Evolutionary conservation across 345 rosid genomes (phyloP).

Genomic region (Populus alba): DNA sequence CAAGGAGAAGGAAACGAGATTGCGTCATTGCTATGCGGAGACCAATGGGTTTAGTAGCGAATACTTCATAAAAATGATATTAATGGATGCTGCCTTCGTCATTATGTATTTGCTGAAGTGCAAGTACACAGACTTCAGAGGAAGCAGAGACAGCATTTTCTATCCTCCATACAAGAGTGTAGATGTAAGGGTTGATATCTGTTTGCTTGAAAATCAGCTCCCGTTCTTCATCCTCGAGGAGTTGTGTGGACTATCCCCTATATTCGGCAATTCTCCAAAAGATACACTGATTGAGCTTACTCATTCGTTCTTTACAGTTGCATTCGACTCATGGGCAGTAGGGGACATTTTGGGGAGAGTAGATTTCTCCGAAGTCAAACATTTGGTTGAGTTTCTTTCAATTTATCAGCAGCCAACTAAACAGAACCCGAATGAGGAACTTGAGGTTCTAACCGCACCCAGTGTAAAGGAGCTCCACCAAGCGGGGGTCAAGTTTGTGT

Average conservation of each 20-base stretch:
- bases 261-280: neutral
- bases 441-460: too few relatives aligned
- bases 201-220: too few relatives aligned
- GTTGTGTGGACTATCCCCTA: neutral
- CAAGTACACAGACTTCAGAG: too few relatives aligned
- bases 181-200: too few relatives aligned
- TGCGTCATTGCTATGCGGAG: neutral
- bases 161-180: too few relatives aligned
- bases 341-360: neutral
- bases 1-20: neutral
- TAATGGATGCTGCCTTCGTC: constrained; percentile 10
- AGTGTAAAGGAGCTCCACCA: neutral
- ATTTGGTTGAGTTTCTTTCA: neutral
- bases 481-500: neutral
- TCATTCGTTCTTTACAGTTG: too few relatives aligned
- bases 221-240: too few relatives aligned
- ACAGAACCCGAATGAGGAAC: neutral
- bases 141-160: too few relatives aligned
- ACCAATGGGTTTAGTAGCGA: neutral
- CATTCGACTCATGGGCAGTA: rapidly evolving
- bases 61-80: neutral
- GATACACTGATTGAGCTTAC: neutral
- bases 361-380: neutral
- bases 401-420: neutral
- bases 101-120: neutral